Conservation (phyloP, 257 asterid species). For the Striga asiatica region DNA sequence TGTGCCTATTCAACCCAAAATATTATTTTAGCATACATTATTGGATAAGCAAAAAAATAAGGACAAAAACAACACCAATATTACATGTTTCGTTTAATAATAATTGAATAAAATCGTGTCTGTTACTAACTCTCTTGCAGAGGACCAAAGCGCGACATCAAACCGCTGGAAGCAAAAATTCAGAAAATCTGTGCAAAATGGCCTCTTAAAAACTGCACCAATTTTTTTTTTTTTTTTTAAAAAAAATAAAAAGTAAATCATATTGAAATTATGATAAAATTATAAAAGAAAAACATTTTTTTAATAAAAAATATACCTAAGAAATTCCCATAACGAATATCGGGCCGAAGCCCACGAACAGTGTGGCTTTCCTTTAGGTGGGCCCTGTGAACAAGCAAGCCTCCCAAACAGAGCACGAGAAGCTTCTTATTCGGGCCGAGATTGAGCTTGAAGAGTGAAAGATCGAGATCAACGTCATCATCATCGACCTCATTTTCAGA, state of each 20-base stretch:
- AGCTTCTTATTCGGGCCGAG: conserved; percentile 55
- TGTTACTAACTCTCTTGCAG: conserved; percentile 38
- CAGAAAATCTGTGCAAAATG: conserved; percentile 41
- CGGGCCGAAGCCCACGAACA: conserved; percentile 29
- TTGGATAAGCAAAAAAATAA: too few relatives aligned
- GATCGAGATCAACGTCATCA: conserved; percentile 18
- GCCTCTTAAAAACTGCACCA: conserved; percentile 45
- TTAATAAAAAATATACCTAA: conserved; percentile 19
- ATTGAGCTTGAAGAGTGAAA: conserved; percentile 30
- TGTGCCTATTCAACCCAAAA: conserved; percentile 22
- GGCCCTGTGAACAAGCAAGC: conserved; percentile 37
- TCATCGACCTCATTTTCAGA: background rate
- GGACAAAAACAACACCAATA: too few relatives aligned
- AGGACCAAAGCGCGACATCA: conserved; percentile 58
- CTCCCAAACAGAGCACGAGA: conserved; percentile 45
- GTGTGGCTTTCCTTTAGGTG: conserved; percentile 5
- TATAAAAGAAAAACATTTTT: background rate
- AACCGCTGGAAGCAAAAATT: conserved; percentile 48
- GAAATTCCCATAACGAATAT: conserved; percentile 26
- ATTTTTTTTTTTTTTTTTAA: too few relatives aligned
- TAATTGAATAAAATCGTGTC: background rate
- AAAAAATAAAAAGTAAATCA: background rate
- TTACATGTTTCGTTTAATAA: too few relatives aligned
- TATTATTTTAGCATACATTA: background rate
- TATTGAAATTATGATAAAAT: background rate